Evolutionary conservation across 306 rosid species (phyloP).

Genomic region (Cucumis melo): DNA sequence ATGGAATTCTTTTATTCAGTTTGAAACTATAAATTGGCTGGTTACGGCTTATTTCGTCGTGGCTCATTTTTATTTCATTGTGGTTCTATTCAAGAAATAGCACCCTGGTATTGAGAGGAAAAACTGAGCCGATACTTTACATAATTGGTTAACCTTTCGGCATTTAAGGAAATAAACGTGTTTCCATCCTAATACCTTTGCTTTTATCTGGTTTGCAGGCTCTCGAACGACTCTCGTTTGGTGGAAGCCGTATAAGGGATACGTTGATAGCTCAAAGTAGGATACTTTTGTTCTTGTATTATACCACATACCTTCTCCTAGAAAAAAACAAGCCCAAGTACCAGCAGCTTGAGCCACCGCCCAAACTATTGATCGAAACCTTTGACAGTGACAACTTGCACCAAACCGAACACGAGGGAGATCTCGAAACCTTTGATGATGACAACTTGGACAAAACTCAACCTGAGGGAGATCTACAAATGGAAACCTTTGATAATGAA

Average conservation of each 20-base stretch:
- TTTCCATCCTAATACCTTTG: neutral
- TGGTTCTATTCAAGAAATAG: neutral
- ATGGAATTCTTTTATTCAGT: neutral
- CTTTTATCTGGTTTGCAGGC: slow-evolving; percentile 33
- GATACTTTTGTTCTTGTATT: slow-evolving; percentile 78
- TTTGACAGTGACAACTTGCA: neutral
- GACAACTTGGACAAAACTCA: slow-evolving; percentile 23
- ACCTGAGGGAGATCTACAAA: neutral
- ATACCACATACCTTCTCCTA: slow-evolving; percentile 71
- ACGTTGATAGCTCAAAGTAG: slow-evolving; percentile 71
- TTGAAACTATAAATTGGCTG: neutral
- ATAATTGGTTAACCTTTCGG: neutral
- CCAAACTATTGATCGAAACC: slow-evolving; percentile 14
- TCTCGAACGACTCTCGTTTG: slow-evolving; percentile 69
- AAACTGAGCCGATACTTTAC: neutral
- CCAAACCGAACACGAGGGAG: neutral
- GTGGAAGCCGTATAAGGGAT: slow-evolving; percentile 46
- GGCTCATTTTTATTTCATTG: neutral
- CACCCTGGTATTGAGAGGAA: neutral
- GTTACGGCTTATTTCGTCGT: neutral
- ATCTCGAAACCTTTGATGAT: neutral
- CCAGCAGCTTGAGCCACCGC: slow-evolving; percentile 53
- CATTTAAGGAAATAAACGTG: neutral
- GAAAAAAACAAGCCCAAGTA: slow-evolving; percentile 69
- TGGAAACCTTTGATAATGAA: neutral